Evolutionary conservation across 2,329 filamentous ascomycete genomes (phyloP), one percentile per base, ranked within the genome.

Genomic region (Parastagonospora nodorum): DNA sequence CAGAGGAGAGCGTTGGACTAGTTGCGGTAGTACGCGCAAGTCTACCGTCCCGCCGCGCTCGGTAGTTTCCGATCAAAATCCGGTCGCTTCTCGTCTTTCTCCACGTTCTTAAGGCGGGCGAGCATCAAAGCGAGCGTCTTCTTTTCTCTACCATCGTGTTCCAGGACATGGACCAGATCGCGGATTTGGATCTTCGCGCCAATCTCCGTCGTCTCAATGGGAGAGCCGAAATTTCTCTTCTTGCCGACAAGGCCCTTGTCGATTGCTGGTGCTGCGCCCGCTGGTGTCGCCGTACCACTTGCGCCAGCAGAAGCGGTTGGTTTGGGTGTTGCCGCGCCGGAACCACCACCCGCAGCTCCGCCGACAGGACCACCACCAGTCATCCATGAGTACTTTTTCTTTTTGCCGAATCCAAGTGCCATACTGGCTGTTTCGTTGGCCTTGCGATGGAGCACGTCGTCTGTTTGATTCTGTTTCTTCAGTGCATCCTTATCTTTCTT

Each of bases 401-500:
- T 78, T 74, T 84, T 69, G 84, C 63, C 83, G 11, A 47, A 41
- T 81, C 88, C 88, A 37, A 92, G 82, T 1, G 90, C 90, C 78
- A 91, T 84, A 55, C 85, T 86, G 45, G 89, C 90, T 0, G 92
- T 96, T 47, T 90, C 90, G 69, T 97, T 96, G 24, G 93, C 91
- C 56, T 88, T 89, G 16, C 87, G 85, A 58, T 93, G 91, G 58
- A 88, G 89, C 51, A 87, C 87, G 14, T 88, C 88, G 66, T 95
- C 90, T 0, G 86, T 88, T 16, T 87, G 83, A 62, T 89, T 90
- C 3, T 80, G 79, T 52, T 90, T 87, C n/a, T 86, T 84, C 60
- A 88, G 82, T 15, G 87, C 88, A 73, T 88, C 90, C 68, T 88
- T 81, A 71, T 96, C 92, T 76, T 97, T 97, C 80, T 97, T 97